A percentile compares a stretch with the other conserved stretches of the same genome.
phyloP scores from a whole-genome alignment of 345 rosid genomes.

The Eutrema heterophyllum region DNA sequence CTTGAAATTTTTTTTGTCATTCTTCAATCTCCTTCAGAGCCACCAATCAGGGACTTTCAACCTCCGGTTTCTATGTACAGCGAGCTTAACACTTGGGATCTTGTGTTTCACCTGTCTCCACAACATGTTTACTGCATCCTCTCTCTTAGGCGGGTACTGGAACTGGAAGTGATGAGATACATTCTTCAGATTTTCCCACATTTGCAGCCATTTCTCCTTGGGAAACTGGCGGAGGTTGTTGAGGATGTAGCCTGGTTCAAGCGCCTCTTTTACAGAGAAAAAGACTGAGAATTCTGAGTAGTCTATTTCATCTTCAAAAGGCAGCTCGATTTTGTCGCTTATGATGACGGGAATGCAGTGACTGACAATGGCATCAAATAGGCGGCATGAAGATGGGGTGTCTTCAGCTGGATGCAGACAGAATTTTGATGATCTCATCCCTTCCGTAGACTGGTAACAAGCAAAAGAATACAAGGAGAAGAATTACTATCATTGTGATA shows the following conservation, averaged over 20 bases:
- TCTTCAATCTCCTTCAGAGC: conserved; percentile 39
- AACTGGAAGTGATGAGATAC: conserved; percentile 77
- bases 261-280: conserved; percentile 65
- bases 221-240: conserved; percentile 59
- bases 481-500: background rate
- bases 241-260: conserved; percentile 65
- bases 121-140: conserved; percentile 71
- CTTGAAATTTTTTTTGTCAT: background rate
- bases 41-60: conserved; percentile 90
- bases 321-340: conserved; percentile 80
- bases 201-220: conserved; percentile 64
- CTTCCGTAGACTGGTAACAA: conserved; percentile 56
- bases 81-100: conserved; percentile 56
- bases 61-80: conserved; percentile 68
- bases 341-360: conserved; percentile 84
- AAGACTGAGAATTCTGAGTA: conserved; percentile 68
- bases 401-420: conserved; percentile 92
- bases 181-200: conserved; percentile 68
- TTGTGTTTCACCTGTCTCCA: conserved; percentile 90
- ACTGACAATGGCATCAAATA: conserved; percentile 84
- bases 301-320: conserved; percentile 81
- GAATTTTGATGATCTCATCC: conserved; percentile 84
- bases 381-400: conserved; percentile 87
- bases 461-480: background rate
- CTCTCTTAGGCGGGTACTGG: conserved; percentile 73